Conservation (phyloP, 2,329 filamentous ascomycete genomes). For the Fusarium coffeatum region DNA sequence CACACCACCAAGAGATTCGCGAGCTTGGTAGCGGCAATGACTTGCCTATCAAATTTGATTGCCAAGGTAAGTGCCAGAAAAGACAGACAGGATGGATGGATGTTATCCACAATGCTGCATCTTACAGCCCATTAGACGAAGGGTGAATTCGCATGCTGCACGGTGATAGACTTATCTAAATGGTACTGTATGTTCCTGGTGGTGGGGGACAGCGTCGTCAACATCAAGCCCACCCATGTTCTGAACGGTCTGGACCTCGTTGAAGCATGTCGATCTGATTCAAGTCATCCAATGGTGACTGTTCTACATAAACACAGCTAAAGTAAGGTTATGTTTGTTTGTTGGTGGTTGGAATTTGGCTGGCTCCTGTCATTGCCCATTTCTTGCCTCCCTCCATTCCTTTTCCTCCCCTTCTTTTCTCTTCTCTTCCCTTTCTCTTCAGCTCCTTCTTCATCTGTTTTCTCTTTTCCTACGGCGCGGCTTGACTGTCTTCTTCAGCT, state of each 20-base stretch:
- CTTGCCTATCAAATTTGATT: constrained; percentile 36
- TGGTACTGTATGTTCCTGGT: constrained; percentile 31
- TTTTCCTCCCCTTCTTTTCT: neutral
- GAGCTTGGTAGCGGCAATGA: constrained; percentile 32
- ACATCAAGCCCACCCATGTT: constrained; percentile 29
- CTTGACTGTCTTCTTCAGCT: neutral
- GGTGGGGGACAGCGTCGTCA: constrained; percentile 27
- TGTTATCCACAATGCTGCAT: constrained; percentile 18
- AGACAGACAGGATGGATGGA: constrained; percentile 22
- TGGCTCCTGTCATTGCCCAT: neutral
- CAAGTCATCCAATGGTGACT: constrained; percentile 30
- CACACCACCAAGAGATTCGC: constrained; percentile 42
- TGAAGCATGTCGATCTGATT: constrained; percentile 41
- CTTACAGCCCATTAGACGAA: constrained; percentile 15
- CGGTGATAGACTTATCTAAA: constrained; percentile 9
- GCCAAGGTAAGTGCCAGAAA: constrained; percentile 20
- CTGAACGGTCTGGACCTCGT: constrained; percentile 42
- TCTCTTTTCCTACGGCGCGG: constrained; percentile 2
- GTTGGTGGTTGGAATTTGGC: neutral
- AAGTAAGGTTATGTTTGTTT: constrained; percentile 18
- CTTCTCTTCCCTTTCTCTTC: neutral
- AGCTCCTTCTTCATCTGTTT: neutral
- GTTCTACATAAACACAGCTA: constrained; percentile 21
- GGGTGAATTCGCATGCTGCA: neutral
- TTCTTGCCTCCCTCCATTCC: neutral